Conservation (phyloP, 1,284 basidiomycete genomes). For the Trametes pubescens region DNA sequence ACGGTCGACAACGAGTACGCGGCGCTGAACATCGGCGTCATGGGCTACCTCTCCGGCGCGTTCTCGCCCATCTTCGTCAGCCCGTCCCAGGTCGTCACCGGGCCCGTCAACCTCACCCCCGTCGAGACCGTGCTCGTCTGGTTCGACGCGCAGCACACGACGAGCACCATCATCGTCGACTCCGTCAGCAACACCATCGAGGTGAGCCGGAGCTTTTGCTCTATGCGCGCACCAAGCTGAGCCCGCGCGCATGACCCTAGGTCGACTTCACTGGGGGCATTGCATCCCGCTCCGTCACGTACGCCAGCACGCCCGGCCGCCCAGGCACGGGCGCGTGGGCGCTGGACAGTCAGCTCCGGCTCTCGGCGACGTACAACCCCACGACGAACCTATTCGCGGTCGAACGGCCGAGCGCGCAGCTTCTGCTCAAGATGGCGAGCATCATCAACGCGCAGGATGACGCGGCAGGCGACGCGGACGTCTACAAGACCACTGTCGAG, state of each 20-base stretch:
- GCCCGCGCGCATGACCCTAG: background rate
- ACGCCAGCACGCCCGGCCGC: background rate
- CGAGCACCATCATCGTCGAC: slow-evolving; percentile 1
- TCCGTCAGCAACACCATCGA: slow-evolving; percentile 7
- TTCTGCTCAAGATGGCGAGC: slow-evolving; percentile 4
- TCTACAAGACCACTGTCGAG: background rate
- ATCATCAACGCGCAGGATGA: background rate
- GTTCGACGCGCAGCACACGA: background rate
- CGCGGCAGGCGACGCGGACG: background rate
- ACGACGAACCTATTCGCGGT: background rate
- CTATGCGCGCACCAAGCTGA: background rate
- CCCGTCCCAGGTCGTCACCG: background rate
- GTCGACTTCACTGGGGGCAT: slow-evolving; percentile 5
- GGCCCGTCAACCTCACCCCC: background rate
- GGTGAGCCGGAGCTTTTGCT: background rate
- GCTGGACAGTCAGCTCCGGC: slow-evolving; percentile 1
- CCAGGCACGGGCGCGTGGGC: slow-evolving; percentile 1
- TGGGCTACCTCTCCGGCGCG: background rate
- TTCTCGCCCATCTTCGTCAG: slow-evolving; percentile 13
- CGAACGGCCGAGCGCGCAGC: slow-evolving; percentile 2
- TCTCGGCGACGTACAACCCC: slow-evolving; percentile 1
- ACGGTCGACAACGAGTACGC: slow-evolving; percentile 1
- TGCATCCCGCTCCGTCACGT: background rate
- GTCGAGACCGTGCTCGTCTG: slow-evolving; percentile 7
- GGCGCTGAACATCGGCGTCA: slow-evolving; percentile 5